Conservation (phyloP, 2,329 filamentous ascomycete genomes). For the Rhexocercosporidium sp. region DNA sequence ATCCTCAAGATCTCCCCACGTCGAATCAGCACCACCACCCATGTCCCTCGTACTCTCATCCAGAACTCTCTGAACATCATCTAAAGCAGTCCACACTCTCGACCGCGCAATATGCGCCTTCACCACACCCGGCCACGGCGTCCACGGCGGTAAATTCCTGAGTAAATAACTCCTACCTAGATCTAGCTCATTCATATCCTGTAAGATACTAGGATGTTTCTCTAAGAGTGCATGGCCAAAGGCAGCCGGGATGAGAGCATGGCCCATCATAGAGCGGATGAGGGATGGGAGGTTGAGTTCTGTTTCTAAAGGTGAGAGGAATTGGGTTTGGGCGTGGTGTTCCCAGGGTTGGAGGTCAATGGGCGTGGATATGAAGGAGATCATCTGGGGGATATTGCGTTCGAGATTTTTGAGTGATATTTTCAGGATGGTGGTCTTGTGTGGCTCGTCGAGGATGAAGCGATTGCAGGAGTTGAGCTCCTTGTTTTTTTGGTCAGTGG, state of each 20-base stretch:
- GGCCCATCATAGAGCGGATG: conserved; percentile 61
- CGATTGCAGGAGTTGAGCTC: conserved; percentile 42
- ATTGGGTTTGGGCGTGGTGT: conserved; percentile 51
- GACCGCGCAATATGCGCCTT: conserved; percentile 53
- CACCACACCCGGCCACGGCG: conserved; percentile 56
- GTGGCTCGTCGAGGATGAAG: conserved; percentile 52
- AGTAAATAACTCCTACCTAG: conserved; percentile 57
- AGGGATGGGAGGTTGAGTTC: conserved; percentile 58
- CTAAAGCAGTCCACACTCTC: conserved; percentile 47
- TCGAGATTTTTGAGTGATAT: conserved; percentile 47
- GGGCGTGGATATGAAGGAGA: conserved; percentile 62
- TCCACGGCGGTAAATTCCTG: conserved; percentile 59
- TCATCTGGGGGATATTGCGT: conserved; percentile 56
- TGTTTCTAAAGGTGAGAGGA: conserved; percentile 51
- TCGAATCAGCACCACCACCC: conserved; percentile 42
- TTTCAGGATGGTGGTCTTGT: conserved; percentile 49
- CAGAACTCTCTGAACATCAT: conserved; percentile 50
- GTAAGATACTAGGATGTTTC: conserved; percentile 56
- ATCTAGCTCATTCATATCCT: conserved; percentile 62
- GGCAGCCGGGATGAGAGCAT: conserved; percentile 53
- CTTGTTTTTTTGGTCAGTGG: conserved; percentile 37
- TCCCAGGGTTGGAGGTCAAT: conserved; percentile 70
- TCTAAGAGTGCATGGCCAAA: conserved; percentile 57
- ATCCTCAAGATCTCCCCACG: conserved; percentile 29
- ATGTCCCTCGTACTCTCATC: conserved; percentile 48